Percentiles rank a stretch among this genome's conserved stretches.
These are phyloP conservation scores for Jimgerdemannia lactiflua DNA, from an alignment of 192 early-diverging fungal genomes.

Conservation along the genomic window DNA sequence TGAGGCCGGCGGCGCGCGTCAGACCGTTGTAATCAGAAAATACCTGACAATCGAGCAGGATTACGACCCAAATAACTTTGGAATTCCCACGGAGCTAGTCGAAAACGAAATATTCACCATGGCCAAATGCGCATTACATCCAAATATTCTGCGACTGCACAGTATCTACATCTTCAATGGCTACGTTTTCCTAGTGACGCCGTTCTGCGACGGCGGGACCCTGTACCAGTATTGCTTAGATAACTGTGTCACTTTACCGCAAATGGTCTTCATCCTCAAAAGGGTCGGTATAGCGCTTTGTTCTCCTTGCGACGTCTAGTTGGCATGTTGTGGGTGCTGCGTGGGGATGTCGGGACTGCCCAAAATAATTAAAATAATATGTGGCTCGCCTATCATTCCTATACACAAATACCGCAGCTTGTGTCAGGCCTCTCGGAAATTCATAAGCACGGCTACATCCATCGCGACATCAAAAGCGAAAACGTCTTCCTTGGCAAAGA, in stretches of 20 bases:
- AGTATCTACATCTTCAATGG: conserved; percentile 28
- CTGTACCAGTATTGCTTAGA: conserved; percentile 36
- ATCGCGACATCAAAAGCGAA: conserved; percentile 40
- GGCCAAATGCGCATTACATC: conserved; percentile 29
- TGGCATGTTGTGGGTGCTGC: too few species aligned
- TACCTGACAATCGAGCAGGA: conserved; percentile 26
- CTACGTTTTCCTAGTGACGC: conserved; percentile 33
- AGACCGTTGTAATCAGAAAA: not conserved
- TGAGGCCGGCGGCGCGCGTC: conserved; percentile 12
- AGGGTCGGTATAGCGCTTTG: conserved; percentile 13
- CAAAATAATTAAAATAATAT: too few species aligned
- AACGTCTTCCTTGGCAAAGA: conserved; percentile 32
- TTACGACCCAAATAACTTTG: conserved; percentile 24
- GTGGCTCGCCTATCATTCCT: too few species aligned
- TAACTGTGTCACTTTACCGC: conserved; percentile 26
- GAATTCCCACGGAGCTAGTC: conserved; percentile 35
- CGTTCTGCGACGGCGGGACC: conserved; percentile 32
- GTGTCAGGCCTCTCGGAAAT: conserved; percentile 28
- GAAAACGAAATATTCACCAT: conserved; percentile 41
- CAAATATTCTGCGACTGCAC: conserved; percentile 25
- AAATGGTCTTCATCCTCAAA: conserved; percentile 27
- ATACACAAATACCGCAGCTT: conserved; percentile 10
- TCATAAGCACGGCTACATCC: conserved; percentile 34
- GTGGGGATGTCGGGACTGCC: too few species aligned
- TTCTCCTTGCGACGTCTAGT: not conserved